phyloP scores from a whole-genome alignment of 805 yeast species.

The Metschnikowia bowlesiae region DNA sequence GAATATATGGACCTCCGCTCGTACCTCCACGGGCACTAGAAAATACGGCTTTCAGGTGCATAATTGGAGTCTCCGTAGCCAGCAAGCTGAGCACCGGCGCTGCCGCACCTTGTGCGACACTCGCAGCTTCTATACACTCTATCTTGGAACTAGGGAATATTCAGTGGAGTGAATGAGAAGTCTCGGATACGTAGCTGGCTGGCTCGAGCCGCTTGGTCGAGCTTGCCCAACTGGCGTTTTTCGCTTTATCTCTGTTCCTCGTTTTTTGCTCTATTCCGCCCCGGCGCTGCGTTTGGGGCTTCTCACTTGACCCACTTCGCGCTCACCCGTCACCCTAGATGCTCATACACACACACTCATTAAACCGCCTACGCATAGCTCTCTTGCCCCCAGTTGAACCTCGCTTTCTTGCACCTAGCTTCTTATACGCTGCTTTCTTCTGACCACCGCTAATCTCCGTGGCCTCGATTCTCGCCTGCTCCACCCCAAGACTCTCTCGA shows the following conservation, averaged over 20 bases:
- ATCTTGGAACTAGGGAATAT: not conserved
- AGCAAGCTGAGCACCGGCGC: not conserved
- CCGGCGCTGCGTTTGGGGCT: not conserved
- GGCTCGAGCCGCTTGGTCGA: too few relatives aligned
- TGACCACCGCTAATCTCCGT: not conserved
- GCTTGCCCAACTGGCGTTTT: not conserved
- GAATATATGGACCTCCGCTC: too few relatives aligned
- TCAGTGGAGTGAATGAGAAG: too few relatives aligned
- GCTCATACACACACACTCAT: not conserved
- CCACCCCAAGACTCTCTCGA: not conserved
- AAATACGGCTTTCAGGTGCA: not conserved
- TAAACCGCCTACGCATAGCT: not conserved
- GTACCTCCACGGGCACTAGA: not conserved
- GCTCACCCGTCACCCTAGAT: not conserved
- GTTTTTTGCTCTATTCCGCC: not conserved
- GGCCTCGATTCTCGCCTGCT: not conserved
- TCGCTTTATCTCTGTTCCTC: not conserved
- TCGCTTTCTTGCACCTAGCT: not conserved
- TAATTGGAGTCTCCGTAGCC: not conserved
- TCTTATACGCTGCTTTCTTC: not conserved
- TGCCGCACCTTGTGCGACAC: not conserved
- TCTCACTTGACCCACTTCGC: slow-evolving; percentile 2
- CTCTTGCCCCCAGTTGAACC: not conserved
- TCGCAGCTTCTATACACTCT: not conserved
- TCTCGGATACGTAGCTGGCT: too few relatives aligned